Evolutionary conservation across 495 filamentous ascomycete genomes (phyloP).

Genomic region (Pseudevernia furfuracea): DNA sequence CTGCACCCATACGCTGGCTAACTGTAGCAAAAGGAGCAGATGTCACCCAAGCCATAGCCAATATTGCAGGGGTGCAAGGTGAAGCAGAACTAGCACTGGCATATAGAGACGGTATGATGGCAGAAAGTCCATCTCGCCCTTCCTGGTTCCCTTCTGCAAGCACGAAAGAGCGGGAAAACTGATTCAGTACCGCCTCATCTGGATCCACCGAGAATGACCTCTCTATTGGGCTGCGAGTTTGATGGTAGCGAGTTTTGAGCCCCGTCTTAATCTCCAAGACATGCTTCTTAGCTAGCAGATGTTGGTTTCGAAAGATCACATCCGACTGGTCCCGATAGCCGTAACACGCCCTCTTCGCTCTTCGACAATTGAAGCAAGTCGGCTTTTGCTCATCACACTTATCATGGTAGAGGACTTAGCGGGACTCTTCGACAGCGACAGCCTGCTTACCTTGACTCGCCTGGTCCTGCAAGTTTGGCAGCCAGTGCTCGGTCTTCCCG

Average conservation of each 20-base stretch:
- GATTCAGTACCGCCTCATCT: neutral
- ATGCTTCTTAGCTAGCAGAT: neutral
- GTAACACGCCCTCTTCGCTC: neutral
- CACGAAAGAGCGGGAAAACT: neutral
- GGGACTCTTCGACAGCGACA: neutral
- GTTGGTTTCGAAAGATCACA: neutral
- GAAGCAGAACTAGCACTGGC: neutral
- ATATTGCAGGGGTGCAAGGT: neutral
- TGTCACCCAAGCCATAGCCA: neutral
- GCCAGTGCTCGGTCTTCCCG: neutral
- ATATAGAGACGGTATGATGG: neutral
- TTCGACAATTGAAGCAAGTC: neutral
- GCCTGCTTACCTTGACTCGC: neutral
- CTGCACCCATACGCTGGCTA: neutral
- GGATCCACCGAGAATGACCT: neutral
- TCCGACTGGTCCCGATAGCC: neutral
- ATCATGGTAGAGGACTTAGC: neutral
- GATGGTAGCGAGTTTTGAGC: no score
- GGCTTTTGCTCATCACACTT: constrained; percentile 1
- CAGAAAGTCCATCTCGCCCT: neutral
- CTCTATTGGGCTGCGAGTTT: neutral
- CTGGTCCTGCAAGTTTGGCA: neutral
- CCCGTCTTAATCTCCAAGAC: neutral
- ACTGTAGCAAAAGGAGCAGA: neutral
- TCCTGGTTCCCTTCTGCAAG: neutral